A percentile compares a stretch with the other conserved stretches of the same genome.
Evolutionary conservation across 148 eudicot genomes (phyloP).

Genomic region (Rhododendron simsii): DNA sequence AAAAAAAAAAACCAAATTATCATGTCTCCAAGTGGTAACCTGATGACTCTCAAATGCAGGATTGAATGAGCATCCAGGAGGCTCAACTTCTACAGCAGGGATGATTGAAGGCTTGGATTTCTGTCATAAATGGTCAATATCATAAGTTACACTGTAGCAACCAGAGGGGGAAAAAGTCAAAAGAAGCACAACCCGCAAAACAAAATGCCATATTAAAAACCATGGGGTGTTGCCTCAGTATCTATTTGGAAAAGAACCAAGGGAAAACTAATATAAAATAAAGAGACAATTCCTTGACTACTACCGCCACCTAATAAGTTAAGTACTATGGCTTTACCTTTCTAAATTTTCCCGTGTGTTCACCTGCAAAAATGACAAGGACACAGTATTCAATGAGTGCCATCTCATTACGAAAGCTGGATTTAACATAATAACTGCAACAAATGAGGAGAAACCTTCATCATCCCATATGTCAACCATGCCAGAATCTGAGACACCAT

Average conservation of each 20-base stretch:
- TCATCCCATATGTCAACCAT: constrained; percentile 63
- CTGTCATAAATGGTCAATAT: constrained; percentile 25
- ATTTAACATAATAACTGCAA: not conserved
- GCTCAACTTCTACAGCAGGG: constrained; percentile 92
- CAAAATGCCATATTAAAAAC: not conserved
- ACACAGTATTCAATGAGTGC: not conserved
- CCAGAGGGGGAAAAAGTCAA: not conserved
- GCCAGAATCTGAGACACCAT: constrained; percentile 36
- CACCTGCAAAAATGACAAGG: constrained; percentile 34
- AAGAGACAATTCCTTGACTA: not conserved
- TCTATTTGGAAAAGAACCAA: not conserved
- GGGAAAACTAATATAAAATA: not conserved
- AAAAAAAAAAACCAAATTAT: not conserved
- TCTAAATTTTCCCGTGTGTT: constrained; percentile 26
- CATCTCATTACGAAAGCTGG: not conserved
- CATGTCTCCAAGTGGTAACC: constrained; percentile 33
- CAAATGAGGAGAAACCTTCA: constrained; percentile 30
- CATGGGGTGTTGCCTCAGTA: not conserved
- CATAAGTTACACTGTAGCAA: not conserved
- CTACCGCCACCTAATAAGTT: not conserved
- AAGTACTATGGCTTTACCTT: constrained; percentile 43
- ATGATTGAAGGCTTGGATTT: constrained; percentile 48
- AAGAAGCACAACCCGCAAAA: not conserved
- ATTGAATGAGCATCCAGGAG: constrained; percentile 90
- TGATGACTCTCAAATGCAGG: constrained; percentile 77